Conservation (phyloP, 176 grass and related monocot species). For the Avena sativa region DNA sequence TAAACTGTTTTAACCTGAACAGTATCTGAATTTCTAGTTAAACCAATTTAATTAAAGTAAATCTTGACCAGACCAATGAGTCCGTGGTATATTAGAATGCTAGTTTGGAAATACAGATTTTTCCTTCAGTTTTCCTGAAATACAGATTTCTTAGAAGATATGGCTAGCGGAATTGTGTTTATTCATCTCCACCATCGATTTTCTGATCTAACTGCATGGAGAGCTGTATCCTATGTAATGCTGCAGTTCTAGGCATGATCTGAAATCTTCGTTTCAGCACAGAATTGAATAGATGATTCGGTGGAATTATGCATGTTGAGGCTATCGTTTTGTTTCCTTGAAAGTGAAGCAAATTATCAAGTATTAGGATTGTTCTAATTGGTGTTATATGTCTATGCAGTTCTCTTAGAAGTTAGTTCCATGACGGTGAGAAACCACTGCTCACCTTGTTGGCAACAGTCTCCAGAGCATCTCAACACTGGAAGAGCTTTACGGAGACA, state of each 20-base stretch:
- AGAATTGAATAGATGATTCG: neutral
- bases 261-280: neutral
- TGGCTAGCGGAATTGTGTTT: neutral
- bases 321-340: neutral
- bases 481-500: neutral
- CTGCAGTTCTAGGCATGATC: neutral
- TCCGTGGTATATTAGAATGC: neutral
- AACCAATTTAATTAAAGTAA: neutral
- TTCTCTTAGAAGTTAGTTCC: conserved; percentile 3
- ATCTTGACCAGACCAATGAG: neutral
- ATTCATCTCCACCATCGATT: neutral
- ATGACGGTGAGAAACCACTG: conserved; percentile 2
- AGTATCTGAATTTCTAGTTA: neutral
- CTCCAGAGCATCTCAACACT: neutral
- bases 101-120: neutral
- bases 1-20: neutral
- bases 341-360: neutral
- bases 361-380: conserved; percentile 34
- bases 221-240: neutral
- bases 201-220: neutral
- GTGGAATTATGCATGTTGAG: conserved; percentile 7
- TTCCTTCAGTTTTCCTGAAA: neutral
- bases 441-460: neutral
- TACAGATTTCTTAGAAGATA: neutral
- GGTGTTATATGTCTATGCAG: conserved; percentile 33